Base-by-base conservation (phyloP, 495 filamentous ascomycete species). In the Filosporella fistucella region DNA sequence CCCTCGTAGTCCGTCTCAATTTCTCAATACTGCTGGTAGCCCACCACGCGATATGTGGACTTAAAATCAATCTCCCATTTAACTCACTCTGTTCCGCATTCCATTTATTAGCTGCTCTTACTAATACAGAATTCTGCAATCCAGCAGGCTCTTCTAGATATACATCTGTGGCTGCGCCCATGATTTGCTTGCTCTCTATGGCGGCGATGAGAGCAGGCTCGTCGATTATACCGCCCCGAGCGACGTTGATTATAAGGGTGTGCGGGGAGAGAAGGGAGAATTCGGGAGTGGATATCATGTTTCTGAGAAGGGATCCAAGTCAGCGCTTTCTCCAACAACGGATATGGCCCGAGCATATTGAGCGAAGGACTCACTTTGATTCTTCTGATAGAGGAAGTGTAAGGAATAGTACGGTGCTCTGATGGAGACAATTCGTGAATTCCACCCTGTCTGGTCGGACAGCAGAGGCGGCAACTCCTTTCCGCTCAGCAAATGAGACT, bases 171-270 rank as follows among this genome's bases (percentile, higher is more conserved):
- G 68, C 76, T 8, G 74, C 72, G 2, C 76, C 78, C 0, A 62
- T 67, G 16, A 82, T 77, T 46, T 56, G 54, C 3, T 63, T 60
- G 3, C 68, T 59, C 38, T 58, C 61, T 18, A 82, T 55, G 14
- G 77, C 78, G 17, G 62, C 49, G 1, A 73, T 58, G 0, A 81
- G 51, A 0, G 70, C 75, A 3, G 40, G 33, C 52, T 84, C 78
- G 42, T 81, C 67, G 5, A 82, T 72, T 45, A 81, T 74, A 0
- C 77, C 78, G 2, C 78, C 78, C 2, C 78, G 63, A 5, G 73
- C 68, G 32, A 80, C 69, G 55, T 84, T 82, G 39, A 81, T 59
- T 10, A 84, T 17, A 13, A 82, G 44, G 3, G 70, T 63, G 28
- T 73, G 62, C 0, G 59, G 50, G 11, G 58, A 62, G 74, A 84